These are phyloP conservation scores for Saccharomycopsis lassenensis DNA, from an alignment of 805 yeast genomes.

Conservation along the genomic window DNA sequence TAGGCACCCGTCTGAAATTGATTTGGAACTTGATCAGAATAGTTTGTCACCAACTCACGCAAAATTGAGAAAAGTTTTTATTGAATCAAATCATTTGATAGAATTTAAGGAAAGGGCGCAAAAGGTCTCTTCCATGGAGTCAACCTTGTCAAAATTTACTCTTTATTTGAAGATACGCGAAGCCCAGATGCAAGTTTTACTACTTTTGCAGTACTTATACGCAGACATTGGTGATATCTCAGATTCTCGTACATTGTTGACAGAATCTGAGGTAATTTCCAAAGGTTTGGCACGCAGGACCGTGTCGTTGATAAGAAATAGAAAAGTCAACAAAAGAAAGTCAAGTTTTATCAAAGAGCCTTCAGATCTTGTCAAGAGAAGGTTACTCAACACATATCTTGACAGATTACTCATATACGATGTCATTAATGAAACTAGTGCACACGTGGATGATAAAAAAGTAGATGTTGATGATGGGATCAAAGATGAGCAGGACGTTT, in stretches of 20 bases:
- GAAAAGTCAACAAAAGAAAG: background rate
- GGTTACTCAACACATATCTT: conserved; percentile 8
- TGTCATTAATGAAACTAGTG: conserved; percentile 10
- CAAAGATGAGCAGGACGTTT: background rate
- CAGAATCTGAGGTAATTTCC: background rate
- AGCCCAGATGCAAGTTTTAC: conserved; percentile 14
- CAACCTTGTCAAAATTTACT: background rate
- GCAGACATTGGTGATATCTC: conserved; percentile 9
- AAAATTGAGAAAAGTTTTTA: background rate
- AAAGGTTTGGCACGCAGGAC: background rate
- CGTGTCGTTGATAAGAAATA: no score
- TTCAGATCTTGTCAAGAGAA: conserved; percentile 5
- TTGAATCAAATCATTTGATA: background rate
- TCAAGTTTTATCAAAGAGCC: background rate
- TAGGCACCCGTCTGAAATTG: conserved; percentile 2
- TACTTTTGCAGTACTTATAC: conserved; percentile 9
- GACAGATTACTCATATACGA: conserved; percentile 17
- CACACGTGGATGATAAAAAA: background rate
- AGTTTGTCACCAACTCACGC: no score
- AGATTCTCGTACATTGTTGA: conserved; percentile 2
- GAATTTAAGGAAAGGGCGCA: background rate
- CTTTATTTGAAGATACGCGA: conserved; percentile 16
- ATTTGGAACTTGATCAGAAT: background rate
- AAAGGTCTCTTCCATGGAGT: background rate
- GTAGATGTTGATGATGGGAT: background rate